phyloP scores from a whole-genome alignment of 176 grass and related monocot genomes.

The Oryza australiensis region DNA sequence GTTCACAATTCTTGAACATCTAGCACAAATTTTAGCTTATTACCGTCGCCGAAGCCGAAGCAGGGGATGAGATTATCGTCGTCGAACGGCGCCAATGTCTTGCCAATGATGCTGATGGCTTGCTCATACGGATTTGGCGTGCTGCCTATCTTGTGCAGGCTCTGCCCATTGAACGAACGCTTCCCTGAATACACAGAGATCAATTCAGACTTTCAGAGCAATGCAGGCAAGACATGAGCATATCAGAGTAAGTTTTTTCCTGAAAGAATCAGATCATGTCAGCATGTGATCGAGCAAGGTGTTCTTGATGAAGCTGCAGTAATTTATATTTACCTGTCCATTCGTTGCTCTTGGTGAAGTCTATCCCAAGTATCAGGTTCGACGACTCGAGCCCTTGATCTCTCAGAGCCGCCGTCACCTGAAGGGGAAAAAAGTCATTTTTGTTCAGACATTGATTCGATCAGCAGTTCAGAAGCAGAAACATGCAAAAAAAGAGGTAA shows the following conservation, averaged over 20 bases:
- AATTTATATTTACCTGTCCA: constrained; percentile 66
- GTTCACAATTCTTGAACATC: background rate
- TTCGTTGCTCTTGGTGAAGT: constrained; percentile 99
- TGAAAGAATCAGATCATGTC: background rate
- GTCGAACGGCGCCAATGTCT: constrained; percentile 83
- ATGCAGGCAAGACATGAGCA: constrained; percentile 8
- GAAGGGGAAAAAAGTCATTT: background rate
- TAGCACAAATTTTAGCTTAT: background rate
- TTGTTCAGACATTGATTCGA: background rate
- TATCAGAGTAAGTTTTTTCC: background rate
- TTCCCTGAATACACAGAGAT: constrained; percentile 43
- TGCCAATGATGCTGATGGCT: constrained; percentile 89
- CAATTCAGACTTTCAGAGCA: background rate
- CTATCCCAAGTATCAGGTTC: constrained; percentile 89
- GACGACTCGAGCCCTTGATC: constrained; percentile 84
- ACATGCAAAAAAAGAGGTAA: background rate
- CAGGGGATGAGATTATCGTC: constrained; percentile 93
- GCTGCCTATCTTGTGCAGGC: constrained; percentile 61
- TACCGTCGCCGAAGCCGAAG: constrained; percentile 94
- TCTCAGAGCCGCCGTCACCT: constrained; percentile 64
- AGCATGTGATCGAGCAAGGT: background rate
- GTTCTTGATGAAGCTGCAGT: background rate
- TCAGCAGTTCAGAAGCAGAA: background rate
- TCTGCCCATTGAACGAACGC: constrained; percentile 70
- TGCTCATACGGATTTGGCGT: constrained; percentile 81